Evolutionary conservation across 2,329 filamentous ascomycete species (phyloP).

Genomic region (Clonostachys chloroleuca): DNA sequence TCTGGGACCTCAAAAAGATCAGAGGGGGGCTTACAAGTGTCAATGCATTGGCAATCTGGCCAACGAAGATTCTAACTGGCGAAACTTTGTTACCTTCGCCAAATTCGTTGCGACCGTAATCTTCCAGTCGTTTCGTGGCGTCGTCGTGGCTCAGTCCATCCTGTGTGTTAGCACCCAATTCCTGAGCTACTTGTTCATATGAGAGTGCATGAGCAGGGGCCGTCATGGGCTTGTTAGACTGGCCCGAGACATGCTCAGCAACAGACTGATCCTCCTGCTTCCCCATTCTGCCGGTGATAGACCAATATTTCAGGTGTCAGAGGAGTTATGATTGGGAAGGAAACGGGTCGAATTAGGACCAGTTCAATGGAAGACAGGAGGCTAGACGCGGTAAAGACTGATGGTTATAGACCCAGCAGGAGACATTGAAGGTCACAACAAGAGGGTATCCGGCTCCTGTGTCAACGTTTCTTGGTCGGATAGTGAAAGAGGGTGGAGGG

Average conservation of each 20-base stretch:
- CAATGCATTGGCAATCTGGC: conserved; percentile 66
- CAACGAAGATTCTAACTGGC: conserved; percentile 57
- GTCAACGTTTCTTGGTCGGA: no score
- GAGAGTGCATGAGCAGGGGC: conserved; percentile 59
- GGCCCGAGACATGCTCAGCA: conserved; percentile 23
- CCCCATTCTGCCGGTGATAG: conserved; percentile 11
- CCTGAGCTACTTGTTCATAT: conserved; percentile 43
- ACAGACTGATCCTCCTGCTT: conserved; percentile 14
- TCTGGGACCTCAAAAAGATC: no score
- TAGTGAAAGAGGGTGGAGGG: no score
- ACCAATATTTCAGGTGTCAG: neutral
- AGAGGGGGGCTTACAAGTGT: conserved; percentile 44
- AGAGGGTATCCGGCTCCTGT: neutral
- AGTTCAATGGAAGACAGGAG: neutral
- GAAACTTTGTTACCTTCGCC: conserved; percentile 56
- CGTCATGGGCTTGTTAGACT: conserved; percentile 46
- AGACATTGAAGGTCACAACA: neutral
- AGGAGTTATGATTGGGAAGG: no score
- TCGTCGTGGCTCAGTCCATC: conserved; percentile 53
- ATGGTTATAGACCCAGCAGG: neutral
- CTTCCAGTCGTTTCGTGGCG: conserved; percentile 46
- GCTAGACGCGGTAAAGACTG: neutral
- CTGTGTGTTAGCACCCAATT: conserved; percentile 50
- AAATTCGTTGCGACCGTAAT: conserved; percentile 60
- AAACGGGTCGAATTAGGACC: no score